Percentiles rank a stretch among this genome's conserved stretches.
Evolutionary conservation across 169 alveolate species (phyloP).

Genomic region (Perkinsus olseni): DNA sequence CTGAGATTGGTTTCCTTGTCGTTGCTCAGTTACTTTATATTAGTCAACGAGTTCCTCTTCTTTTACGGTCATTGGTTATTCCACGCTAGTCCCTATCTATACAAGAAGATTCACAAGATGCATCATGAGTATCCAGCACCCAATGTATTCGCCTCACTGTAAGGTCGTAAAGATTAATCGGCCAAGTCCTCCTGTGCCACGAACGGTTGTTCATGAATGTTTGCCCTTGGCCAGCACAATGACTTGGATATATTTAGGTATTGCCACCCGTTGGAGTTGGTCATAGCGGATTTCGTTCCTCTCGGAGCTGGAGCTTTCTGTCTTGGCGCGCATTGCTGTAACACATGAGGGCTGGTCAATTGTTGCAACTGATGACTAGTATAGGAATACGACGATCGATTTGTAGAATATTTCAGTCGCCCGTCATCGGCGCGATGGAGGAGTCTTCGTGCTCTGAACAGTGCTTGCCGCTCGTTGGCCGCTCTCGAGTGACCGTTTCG

Average conservation of each 20-base stretch:
- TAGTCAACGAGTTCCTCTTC: slow-evolving; percentile 4
- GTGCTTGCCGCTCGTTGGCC: no score
- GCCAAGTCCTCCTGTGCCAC: no score
- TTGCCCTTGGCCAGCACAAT: no score
- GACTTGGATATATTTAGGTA: not conserved
- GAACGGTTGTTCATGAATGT: no score
- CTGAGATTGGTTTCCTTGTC: no score
- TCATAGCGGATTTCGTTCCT: not conserved
- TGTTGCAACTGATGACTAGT: no score
- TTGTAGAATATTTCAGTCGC: no score
- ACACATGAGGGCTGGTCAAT: not conserved
- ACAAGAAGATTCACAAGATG: slow-evolving; percentile 12
- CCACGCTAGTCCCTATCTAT: not conserved
- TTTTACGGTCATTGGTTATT: slow-evolving; percentile 17
- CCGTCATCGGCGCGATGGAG: no score
- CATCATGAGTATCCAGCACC: slow-evolving; percentile 14
- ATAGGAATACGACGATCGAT: no score
- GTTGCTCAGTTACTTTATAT: not conserved
- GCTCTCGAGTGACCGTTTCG: no score
- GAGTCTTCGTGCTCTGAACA: no score
- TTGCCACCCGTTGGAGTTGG: slow-evolving; percentile 9
- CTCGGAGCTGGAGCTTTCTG: slow-evolving; percentile 6
- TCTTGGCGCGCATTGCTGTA: not conserved
- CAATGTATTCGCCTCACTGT: slow-evolving; percentile 9
- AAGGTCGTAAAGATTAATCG: no score